phyloP scores from a whole-genome alignment of 805 yeast genomes.

The Helenozyma rhizophorensis region DNA sequence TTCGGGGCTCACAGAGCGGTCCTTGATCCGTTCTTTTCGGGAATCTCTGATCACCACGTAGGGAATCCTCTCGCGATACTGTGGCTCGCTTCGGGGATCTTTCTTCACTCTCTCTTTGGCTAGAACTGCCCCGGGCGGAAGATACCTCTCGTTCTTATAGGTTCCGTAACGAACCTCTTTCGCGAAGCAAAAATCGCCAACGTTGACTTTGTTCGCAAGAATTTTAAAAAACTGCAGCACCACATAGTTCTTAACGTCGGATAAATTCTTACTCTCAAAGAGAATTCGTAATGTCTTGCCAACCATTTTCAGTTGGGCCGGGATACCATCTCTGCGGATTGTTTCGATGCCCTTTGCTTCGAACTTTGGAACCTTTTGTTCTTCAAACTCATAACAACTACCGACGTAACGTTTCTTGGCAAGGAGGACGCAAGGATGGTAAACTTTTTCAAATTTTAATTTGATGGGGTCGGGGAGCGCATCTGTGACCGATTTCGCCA shows the following conservation, averaged over 20 bases:
- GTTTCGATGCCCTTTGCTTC: constrained; percentile 98
- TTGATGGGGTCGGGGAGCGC: constrained; percentile 76
- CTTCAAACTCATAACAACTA: constrained; percentile 59
- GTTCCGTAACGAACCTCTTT: constrained; percentile 83
- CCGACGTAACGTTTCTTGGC: constrained; percentile 94
- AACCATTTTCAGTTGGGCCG: constrained; percentile 81
- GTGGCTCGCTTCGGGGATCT: constrained; percentile 79
- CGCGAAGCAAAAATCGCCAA: constrained; percentile 87
- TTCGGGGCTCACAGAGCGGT: constrained; percentile 76
- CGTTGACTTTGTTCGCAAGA: constrained; percentile 53
- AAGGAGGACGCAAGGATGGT: constrained; percentile 76
- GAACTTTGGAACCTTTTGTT: constrained; percentile 58
- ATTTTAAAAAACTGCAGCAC: constrained; percentile 65
- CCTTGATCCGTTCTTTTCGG: constrained; percentile 59
- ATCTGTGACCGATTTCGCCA: constrained; percentile 60
- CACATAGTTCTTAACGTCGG: constrained; percentile 64
- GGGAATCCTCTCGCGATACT: constrained; percentile 83
- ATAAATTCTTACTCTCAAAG: constrained; percentile 69
- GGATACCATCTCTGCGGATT: constrained; percentile 89
- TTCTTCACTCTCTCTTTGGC: constrained; percentile 56
- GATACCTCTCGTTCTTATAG: constrained; percentile 63
- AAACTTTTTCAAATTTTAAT: constrained; percentile 88
- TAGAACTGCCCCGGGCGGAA: constrained; percentile 91
- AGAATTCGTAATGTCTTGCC: constrained; percentile 63
- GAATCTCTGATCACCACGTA: constrained; percentile 66